These are phyloP conservation scores for Naganishia randhawae DNA, from an alignment of 768 basidiomycete genomes.

Conservation along the genomic window DNA sequence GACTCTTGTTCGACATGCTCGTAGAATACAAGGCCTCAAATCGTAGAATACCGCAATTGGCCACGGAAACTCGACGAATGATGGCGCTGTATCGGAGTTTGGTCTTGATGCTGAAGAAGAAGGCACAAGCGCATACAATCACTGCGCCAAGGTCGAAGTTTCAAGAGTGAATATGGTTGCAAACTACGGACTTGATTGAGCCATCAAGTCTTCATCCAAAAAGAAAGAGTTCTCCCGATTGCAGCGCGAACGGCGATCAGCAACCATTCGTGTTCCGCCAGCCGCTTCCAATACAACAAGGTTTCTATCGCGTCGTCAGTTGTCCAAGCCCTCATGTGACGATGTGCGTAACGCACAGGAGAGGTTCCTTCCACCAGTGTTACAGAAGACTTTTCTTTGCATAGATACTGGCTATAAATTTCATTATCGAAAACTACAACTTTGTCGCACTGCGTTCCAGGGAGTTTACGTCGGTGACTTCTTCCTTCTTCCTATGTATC, in stretches of 20 bases:
- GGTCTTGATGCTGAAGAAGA: background rate
- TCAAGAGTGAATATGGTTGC: background rate
- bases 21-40: background rate
- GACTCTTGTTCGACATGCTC: slow-evolving; percentile 16
- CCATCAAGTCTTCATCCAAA: too few species aligned
- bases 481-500: background rate
- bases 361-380: background rate
- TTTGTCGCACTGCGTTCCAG: slow-evolving; percentile 12
- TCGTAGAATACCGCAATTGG: background rate
- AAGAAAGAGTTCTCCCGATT: background rate
- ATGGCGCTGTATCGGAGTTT: background rate
- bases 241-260: slow-evolving; percentile 16
- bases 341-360: background rate
- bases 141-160: background rate
- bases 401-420: slow-evolving; percentile 16
- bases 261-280: background rate
- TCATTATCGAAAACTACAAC: slow-evolving; percentile 24
- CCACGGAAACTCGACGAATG: background rate
- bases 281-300: too few species aligned
- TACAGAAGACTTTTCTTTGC: background rate
- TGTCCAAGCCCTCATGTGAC: too few species aligned
- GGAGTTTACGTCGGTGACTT: too few species aligned
- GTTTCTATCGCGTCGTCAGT: too few species aligned
- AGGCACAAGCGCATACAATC: background rate
- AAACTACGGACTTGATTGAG: too few species aligned